Evolutionary conservation across 2,329 filamentous ascomycete species (phyloP), one percentile per base, ranked within the genome.

Genomic region (Alternaria rosae): DNA sequence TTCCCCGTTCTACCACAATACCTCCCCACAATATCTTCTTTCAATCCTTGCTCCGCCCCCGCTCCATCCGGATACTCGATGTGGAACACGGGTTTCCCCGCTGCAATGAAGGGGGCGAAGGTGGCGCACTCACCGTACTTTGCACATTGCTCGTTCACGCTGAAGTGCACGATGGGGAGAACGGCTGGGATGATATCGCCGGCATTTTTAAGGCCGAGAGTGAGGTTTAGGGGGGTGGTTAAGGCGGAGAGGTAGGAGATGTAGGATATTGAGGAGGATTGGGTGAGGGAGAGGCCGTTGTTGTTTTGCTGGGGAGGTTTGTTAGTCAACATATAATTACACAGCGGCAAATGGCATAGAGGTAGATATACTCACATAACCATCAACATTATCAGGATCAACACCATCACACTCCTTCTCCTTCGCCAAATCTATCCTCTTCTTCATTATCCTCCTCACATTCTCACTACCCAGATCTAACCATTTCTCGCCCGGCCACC

Each of bases 341-440:
- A 32, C 8, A 15, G 35, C 6, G 9, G 35, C 8, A 3, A 9
- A 11, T 11, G 13, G 10, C 1, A 23, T 45, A 55, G 52, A 5
- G 9, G 15, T 26, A 35, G 17, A 25, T 38, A 28, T 25, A 81
- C 82, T 78, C 70, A 85, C 83, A 73, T 87, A 91, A 3, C 84
- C 88, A 70, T 91, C 90, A 6, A 92, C 85, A 67, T 92, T 92
- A 73, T 92, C 90, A 0, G 89, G 88, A 73, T 92, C 90, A 8
- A 92, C 85, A 5, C 86, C 90, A 71, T 91, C 85, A 68, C 89
- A 92, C 5, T 88, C 88, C 74, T 91, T 91, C 25, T 82, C 62
- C 17, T 77, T 77, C 0, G 91, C 90, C 42, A 88, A 70, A 48
- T 86, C 81, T 35, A 92, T 85, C 21, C 90, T 84, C 32, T 77